These are phyloP conservation scores for Drechslera avenae DNA, from an alignment of 2,329 filamentous ascomycete species.

Conservation along the genomic window DNA sequence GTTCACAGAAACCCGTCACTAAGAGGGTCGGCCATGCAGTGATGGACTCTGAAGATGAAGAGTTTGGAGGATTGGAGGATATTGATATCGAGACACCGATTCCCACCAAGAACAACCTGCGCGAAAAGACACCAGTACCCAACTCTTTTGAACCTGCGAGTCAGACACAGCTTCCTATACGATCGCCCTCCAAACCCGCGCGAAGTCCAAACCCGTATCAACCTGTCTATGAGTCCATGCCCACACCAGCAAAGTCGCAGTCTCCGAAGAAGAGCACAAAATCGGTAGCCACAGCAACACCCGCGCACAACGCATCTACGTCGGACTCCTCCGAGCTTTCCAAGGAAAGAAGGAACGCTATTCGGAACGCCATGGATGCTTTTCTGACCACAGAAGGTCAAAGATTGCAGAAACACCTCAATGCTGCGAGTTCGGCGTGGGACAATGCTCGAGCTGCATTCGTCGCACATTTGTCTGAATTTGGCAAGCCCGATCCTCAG, in stretches of 20 bases:
- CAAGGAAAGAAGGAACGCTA: slow-evolving; percentile 29
- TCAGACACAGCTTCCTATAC: slow-evolving; percentile 26
- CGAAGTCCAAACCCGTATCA: slow-evolving; percentile 23
- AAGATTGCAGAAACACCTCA: slow-evolving; percentile 32
- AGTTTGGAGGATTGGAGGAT: slow-evolving; percentile 35
- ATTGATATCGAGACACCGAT: slow-evolving; percentile 28
- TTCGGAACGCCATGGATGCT: slow-evolving; percentile 26
- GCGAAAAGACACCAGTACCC: slow-evolving; percentile 20
- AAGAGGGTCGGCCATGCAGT: slow-evolving; percentile 28
- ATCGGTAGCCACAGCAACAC: slow-evolving; percentile 2
- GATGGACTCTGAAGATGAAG: slow-evolving; percentile 43
- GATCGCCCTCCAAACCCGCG: slow-evolving; percentile 34
- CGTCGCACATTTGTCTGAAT: slow-evolving; percentile 31
- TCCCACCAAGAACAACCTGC: slow-evolving; percentile 10
- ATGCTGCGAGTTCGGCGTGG: slow-evolving; percentile 32
- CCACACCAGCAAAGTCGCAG: slow-evolving; percentile 27
- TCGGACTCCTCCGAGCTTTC: slow-evolving; percentile 34
- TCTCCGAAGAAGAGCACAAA: slow-evolving; percentile 24
- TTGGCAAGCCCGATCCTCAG: slow-evolving; percentile 25
- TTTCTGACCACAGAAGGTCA: slow-evolving; percentile 34
- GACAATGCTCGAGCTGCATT: slow-evolving; percentile 33
- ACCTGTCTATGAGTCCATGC: slow-evolving; percentile 21
- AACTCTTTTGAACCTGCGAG: slow-evolving; percentile 12
- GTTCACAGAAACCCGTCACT: slow-evolving; percentile 17
- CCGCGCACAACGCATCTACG: slow-evolving; percentile 3